Evolutionary conservation across 192 early-diverging fungal genomes (phyloP).

Genomic region (Dissophora ornata): DNA sequence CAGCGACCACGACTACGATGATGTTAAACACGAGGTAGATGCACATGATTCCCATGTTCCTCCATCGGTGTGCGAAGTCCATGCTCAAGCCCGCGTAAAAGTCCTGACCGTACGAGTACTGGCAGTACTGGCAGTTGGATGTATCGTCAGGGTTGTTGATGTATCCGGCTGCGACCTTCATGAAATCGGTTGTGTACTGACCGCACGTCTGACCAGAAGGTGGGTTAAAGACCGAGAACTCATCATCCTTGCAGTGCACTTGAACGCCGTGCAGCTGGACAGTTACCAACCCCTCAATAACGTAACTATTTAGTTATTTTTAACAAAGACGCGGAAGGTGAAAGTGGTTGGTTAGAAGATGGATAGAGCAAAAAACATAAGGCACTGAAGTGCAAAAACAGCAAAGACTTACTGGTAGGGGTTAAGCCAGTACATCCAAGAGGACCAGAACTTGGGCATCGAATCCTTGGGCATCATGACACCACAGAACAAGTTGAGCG

Average conservation of each 20-base stretch:
- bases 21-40: conserved; percentile 71
- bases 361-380: background rate
- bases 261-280: conserved; percentile 66
- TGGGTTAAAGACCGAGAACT: conserved; percentile 67
- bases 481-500: conserved; percentile 78
- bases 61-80: conserved; percentile 66
- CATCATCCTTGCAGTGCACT: conserved; percentile 59
- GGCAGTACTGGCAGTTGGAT: conserved; percentile 71
- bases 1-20: conserved; percentile 50
- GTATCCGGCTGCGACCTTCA: conserved; percentile 67
- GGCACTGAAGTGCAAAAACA: conserved; percentile 48
- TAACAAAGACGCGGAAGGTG: background rate
- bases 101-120: conserved; percentile 66
- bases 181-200: conserved; percentile 67
- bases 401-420: conserved; percentile 76
- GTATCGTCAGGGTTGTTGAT: conserved; percentile 64
- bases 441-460: conserved; percentile 77
- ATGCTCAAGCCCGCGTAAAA: conserved; percentile 67
- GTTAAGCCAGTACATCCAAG: conserved; percentile 77
- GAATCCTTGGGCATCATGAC: conserved; percentile 69
- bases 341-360: background rate
- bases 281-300: conserved; percentile 70
- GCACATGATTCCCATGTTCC: conserved; percentile 75
- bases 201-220: conserved; percentile 71
- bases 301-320: conserved; percentile 69